phyloP scores from a whole-genome alignment of 2,329 filamentous ascomycete species.

The Phoma herbarum region DNA sequence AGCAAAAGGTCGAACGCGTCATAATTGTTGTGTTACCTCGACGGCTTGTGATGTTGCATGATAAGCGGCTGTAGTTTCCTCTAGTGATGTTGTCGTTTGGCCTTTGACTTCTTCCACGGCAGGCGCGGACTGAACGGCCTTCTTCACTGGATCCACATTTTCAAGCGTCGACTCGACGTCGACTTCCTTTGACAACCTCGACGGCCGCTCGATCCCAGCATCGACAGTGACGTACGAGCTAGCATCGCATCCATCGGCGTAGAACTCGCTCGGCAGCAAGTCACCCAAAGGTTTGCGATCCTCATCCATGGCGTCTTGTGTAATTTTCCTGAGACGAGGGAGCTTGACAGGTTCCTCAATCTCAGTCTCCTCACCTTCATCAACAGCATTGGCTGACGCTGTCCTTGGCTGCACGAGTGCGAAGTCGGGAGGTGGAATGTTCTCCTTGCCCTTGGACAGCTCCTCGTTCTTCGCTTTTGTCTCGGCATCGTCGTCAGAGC shows the following conservation, averaged over 20 bases:
- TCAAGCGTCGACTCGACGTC: slow-evolving; percentile 1
- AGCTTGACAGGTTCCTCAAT: slow-evolving; percentile 38
- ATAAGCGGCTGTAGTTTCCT: background rate
- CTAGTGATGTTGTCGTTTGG: background rate
- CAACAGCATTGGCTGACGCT: slow-evolving; percentile 18
- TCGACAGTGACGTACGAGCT: slow-evolving; percentile 49
- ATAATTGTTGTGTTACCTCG: background rate
- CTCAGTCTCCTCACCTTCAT: slow-evolving; percentile 27
- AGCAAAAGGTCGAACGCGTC: background rate
- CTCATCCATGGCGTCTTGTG: slow-evolving; percentile 53
- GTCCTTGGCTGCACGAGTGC: slow-evolving; percentile 29
- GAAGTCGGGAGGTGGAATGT: slow-evolving; percentile 75
- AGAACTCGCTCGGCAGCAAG: slow-evolving; percentile 50
- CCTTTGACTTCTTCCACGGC: background rate
- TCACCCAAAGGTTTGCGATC: slow-evolving; percentile 51
- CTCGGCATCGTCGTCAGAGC: slow-evolving; percentile 80
- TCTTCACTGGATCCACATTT: slow-evolving; percentile 14
- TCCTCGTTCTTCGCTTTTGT: slow-evolving; percentile 64
- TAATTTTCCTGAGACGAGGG: slow-evolving; percentile 37
- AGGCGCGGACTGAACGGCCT: background rate
- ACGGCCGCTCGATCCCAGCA: slow-evolving; percentile 46
- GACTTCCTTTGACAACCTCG: slow-evolving; percentile 46
- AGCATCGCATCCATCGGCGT: slow-evolving; percentile 50
- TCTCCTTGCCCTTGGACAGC: slow-evolving; percentile 82
- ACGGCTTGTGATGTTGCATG: slow-evolving; percentile 1